phyloP scores from a whole-genome alignment of 495 filamentous ascomycete species.

The Aspergillus ostianus region DNA sequence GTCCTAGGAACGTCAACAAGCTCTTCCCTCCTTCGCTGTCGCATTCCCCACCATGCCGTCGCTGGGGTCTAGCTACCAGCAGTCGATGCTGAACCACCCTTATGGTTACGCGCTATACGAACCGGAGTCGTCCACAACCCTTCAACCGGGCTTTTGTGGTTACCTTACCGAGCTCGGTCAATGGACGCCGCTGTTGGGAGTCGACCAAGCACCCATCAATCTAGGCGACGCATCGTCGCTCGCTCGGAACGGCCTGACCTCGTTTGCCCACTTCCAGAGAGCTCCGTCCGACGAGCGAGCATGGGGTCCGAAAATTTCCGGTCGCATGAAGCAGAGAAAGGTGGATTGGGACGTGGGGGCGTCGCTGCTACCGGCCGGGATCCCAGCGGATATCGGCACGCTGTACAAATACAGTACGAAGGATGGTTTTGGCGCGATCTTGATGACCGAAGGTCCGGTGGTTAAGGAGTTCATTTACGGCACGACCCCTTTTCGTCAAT shows the following conservation, averaged over 20 bases:
- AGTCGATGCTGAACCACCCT: slow-evolving; percentile 9
- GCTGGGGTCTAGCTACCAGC: slow-evolving; percentile 6
- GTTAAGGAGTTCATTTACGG: slow-evolving; percentile 10
- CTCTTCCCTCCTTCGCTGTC: background rate
- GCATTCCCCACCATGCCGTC: background rate
- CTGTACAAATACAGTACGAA: slow-evolving; percentile 6
- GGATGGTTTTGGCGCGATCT: slow-evolving; percentile 7
- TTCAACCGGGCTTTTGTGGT: slow-evolving; percentile 10
- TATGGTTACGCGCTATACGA: slow-evolving; percentile 11
- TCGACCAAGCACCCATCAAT: slow-evolving; percentile 1
- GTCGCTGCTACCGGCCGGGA: background rate
- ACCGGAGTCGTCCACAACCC: slow-evolving; percentile 6
- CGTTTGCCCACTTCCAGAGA: slow-evolving; percentile 3
- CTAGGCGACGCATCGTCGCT: slow-evolving; percentile 6
- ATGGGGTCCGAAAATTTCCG: slow-evolving; percentile 8
- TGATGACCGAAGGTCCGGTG: slow-evolving; percentile 7
- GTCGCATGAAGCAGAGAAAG: background rate
- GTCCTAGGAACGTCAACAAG: background rate
- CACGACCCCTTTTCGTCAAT: slow-evolving; percentile 2
- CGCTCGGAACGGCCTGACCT: slow-evolving; percentile 2
- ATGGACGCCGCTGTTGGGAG: slow-evolving; percentile 8
- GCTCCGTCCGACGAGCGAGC: background rate
- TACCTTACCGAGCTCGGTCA: slow-evolving; percentile 11
- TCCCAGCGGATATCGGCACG: slow-evolving; percentile 3
- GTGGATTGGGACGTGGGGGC: slow-evolving; percentile 1